Percentiles rank a stretch among this genome's conserved stretches.
Evolutionary conservation across 2,329 filamentous ascomycete species (phyloP).

Genomic region (Monascus ruber): DNA sequence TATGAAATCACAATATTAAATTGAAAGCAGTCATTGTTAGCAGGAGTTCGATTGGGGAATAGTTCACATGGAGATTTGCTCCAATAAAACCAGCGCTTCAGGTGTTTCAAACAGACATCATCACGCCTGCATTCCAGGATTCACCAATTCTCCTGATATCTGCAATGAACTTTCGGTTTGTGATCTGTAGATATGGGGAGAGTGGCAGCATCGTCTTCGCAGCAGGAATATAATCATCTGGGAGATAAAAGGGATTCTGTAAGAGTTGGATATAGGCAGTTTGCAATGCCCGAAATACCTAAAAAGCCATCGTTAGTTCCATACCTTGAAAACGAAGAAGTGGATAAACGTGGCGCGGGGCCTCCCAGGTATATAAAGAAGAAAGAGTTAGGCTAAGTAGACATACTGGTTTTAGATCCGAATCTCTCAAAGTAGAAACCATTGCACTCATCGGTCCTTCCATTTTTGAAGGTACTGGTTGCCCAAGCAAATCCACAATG

Average conservation of each 20-base stretch:
- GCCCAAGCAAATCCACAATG: constrained; percentile 80
- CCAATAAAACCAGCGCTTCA: neutral
- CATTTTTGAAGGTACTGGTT: constrained; percentile 33
- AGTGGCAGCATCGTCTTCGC: constrained; percentile 33
- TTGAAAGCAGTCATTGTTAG: too few relatives aligned
- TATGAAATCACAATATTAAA: too few relatives aligned
- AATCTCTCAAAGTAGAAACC: constrained; percentile 62
- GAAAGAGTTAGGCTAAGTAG: neutral
- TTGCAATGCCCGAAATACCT: constrained; percentile 85
- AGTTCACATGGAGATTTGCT: too few relatives aligned
- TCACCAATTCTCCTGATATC: constrained; percentile 83
- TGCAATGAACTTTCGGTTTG: constrained; percentile 64
- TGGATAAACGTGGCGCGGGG: neutral
- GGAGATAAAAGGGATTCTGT: constrained; percentile 90
- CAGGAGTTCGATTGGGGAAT: too few relatives aligned
- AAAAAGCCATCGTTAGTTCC: neutral
- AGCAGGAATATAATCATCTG: constrained; percentile 65
- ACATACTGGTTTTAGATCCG: constrained; percentile 72
- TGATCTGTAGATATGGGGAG: constrained; percentile 54
- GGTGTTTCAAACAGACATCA: constrained; percentile 6
- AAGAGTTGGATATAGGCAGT: constrained; percentile 79
- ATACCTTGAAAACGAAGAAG: neutral
- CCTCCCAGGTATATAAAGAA: neutral
- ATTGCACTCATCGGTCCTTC: constrained; percentile 22
- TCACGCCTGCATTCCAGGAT: constrained; percentile 65